Evolutionary conservation across 495 filamentous ascomycete species (phyloP).

Genomic region (Podospora anserina): DNA sequence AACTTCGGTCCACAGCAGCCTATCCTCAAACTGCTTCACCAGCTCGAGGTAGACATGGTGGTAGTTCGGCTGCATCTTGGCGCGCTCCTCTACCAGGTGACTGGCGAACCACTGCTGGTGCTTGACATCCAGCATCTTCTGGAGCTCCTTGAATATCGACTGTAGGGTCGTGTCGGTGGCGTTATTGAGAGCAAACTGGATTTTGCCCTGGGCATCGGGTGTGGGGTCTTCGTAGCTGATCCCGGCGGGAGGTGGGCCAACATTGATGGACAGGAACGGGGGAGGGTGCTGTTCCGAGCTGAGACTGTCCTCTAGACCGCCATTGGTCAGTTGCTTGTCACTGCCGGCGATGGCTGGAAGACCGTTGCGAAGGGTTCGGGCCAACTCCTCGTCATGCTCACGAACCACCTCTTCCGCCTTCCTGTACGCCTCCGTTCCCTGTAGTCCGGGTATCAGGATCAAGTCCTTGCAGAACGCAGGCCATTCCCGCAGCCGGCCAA

Average conservation of each 20-base stretch:
- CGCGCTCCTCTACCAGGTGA: constrained; percentile 93
- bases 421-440: constrained; percentile 77
- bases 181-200: constrained; percentile 95
- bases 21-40: constrained; percentile 75
- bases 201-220: constrained; percentile 82
- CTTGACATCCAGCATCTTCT: constrained; percentile 68
- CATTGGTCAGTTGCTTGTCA: constrained; percentile 54
- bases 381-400: constrained; percentile 55
- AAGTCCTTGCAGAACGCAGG: constrained; percentile 81
- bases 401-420: constrained; percentile 77
- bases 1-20: constrained; percentile 77
- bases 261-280: constrained; percentile 71
- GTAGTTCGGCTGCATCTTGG: constrained; percentile 94
- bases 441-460: constrained; percentile 73
- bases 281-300: constrained; percentile 49
- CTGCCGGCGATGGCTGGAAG: constrained; percentile 18
- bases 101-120: constrained; percentile 95
- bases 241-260: constrained; percentile 60
- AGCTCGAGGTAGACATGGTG: constrained; percentile 89
- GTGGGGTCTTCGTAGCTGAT: constrained; percentile 73
- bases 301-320: constrained; percentile 58
- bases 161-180: constrained; percentile 84
- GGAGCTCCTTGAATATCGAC: constrained; percentile 74
- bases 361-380: constrained; percentile 44
- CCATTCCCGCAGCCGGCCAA: constrained; percentile 83